phyloP scores from a whole-genome alignment of 768 basidiomycete species.

The Gautieria morchelliformis region DNA sequence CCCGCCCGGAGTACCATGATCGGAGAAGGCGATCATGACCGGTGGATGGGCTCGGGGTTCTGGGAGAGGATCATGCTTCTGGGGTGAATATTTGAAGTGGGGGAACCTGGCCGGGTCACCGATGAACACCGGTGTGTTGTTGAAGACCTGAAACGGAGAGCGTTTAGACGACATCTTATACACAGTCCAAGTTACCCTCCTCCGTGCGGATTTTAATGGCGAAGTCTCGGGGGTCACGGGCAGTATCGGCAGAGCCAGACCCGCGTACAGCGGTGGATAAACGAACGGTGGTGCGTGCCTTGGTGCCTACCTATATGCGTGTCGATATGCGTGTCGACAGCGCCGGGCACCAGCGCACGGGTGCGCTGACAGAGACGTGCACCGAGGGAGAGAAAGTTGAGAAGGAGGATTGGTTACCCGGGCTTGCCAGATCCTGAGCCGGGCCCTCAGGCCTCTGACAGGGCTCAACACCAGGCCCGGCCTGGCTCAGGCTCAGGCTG shows the following conservation, averaged over 20 bases:
- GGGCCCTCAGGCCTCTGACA: too few species aligned
- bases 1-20: conserved; percentile 87
- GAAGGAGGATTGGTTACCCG: too few species aligned
- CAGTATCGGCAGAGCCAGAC: conserved; percentile 81
- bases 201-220: conserved; percentile 83
- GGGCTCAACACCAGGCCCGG: too few species aligned
- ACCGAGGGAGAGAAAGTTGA: too few species aligned
- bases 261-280: conserved; percentile 95
- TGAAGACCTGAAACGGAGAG: conserved; percentile 43
- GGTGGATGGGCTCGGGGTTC: conserved; percentile 85
- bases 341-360: too few species aligned
- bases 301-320: conserved; percentile 39
- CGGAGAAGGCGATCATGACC: conserved; percentile 86
- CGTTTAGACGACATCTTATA: conserved; percentile 22
- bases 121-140: conserved; percentile 88
- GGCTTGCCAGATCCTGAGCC: too few species aligned
- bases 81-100: conserved; percentile 90
- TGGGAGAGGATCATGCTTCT: conserved; percentile 83
- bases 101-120: conserved; percentile 83
- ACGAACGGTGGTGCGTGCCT: conserved; percentile 67
- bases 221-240: conserved; percentile 93
- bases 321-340: too few species aligned
- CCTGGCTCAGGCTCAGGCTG: too few species aligned
- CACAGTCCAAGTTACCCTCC: conserved; percentile 89
- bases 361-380: too few species aligned